Base-by-base conservation (phyloP, 176 grass and related monocot genomes). In the Avena atlantica region DNA sequence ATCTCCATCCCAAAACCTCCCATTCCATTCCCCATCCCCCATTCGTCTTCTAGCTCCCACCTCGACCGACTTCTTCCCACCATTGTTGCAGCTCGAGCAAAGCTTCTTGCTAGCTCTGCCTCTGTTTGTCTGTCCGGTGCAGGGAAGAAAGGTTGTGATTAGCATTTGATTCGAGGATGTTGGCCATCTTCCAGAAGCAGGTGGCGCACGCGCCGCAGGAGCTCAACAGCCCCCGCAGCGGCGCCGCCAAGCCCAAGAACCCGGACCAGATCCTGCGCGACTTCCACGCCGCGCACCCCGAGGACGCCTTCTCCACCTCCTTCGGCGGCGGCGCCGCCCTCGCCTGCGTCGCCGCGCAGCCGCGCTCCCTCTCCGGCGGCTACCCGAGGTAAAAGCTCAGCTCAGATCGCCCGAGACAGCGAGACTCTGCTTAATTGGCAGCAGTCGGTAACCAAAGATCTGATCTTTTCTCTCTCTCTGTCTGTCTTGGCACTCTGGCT, bases 101-200 rank as follows among this genome's bases (percentile, higher is more conserved):
- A 59, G 15, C 69, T 57, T 55, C 52, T 17, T 15, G 53, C 65
- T 68, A 17, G 29, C 15, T 68, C 29, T 68, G 25, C 65, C 9
- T 55, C 74, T 31, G 1, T 31, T 31, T 15, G 16, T 34, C 45
- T 13, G 14, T 19, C 50, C 25, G 11, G 50, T 13, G 51, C 74
- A 7, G 2, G 23, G 6, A 8, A n/a, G 9, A 20, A 17, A 4
- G 8, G 0, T 12, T 60, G 67, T 2, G n/a, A 53, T 9, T 74
- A 0, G 1, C 0, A 2, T 76, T 76, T 48, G 56, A 8, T 0
- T 13, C n/a, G 14, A 86, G 49, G n/a, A 98, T 96, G 96, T 58
- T 98, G 87, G 93, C 93, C 45, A 88, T 96, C 71, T 95, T 96
- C 77, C 93, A 92, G 75, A 98, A 96, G 85, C 88, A 95, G 81